Evolutionary conservation across 441 rosid genomes (phyloP), one percentile per base, ranked within the genome.

Genomic region (Croton setiger): DNA sequence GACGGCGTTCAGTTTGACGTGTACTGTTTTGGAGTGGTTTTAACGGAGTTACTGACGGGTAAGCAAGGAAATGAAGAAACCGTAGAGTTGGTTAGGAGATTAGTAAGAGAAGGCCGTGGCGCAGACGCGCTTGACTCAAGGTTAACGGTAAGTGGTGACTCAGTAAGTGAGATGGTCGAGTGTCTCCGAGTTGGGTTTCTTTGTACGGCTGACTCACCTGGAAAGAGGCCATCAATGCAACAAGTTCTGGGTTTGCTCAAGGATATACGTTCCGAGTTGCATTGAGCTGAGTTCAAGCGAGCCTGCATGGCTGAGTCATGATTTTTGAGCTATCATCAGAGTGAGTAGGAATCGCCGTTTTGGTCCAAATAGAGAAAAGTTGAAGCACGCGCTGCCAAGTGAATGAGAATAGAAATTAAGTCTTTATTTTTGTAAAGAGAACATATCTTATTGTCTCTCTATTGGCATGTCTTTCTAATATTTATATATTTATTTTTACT

Each of bases 211-310:
- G 97, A 91, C 74, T 55, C 75, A 12, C 80, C 96, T 0, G 82
- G 69, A 35, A 91, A 91, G 77, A 81, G 98, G 62, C 97, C 97
- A 58, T 87, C 91, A 14, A 91, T 90, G 94, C 98, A 91, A 59
- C 98, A 94, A 57, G 96, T 91, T 8, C 67, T 94, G 21, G 98
- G 97, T n/a, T 81, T 88, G 65, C 93, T 91, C 48, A 94, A 90
- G 73, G 96, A 90, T 79, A 78, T 89, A 5, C 91, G 75, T 39
- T 78, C 85, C 8, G 57, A 70, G 56, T 52, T 76, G 63, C 60
- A n/a, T 44, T 31, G 43, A 67, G 55, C 13, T 27, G 57, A 70
- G 56, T 52, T 76, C 60, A 63, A n/a, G 37, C 21, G 43, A 67
- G 55, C 18, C 31, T 2, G 31, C 2, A 27, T 20, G 8, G 1